Percentiles rank a stretch among this genome's conserved stretches.
Conservation (phyloP, 2,329 filamentous ascomycete species). For the Microsporum canis region DNA sequence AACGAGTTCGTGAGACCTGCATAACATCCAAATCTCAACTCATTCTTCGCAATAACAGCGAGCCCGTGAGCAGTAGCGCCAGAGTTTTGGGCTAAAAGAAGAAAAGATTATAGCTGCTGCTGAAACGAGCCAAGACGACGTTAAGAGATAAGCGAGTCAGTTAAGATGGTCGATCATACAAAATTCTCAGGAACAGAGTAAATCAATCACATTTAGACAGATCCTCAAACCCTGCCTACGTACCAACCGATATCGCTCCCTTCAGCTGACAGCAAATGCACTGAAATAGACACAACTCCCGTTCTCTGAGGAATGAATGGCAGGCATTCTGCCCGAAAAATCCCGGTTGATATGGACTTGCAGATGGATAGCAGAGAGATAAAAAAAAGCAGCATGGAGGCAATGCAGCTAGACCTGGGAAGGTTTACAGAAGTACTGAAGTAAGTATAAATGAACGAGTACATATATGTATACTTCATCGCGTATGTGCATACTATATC, state of each 20-base stretch:
- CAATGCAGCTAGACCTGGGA: neutral
- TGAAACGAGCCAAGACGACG: constrained; percentile 2
- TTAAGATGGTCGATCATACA: constrained; percentile 3
- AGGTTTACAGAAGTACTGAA: neutral
- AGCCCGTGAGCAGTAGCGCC: neutral
- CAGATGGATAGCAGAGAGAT: neutral
- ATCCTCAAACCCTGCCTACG: neutral
- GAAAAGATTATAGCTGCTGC: neutral
- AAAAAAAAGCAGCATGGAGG: neutral
- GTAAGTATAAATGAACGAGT: neutral
- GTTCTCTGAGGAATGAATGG: neutral
- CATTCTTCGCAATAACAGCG: neutral
- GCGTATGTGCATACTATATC: neutral
- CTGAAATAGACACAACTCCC: neutral
- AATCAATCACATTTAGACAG: neutral
- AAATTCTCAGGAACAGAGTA: neutral
- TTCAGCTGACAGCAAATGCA: neutral
- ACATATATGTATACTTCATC: neutral
- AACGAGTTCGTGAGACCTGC: constrained; percentile 3
- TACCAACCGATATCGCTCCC: neutral
- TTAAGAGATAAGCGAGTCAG: constrained; percentile 4
- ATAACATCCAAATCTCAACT: neutral
- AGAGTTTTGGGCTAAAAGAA: neutral
- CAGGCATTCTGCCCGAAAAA: neutral
- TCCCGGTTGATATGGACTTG: neutral